Base-by-base conservation (phyloP, 345 rosid species). In the Populus simonii region DNA sequence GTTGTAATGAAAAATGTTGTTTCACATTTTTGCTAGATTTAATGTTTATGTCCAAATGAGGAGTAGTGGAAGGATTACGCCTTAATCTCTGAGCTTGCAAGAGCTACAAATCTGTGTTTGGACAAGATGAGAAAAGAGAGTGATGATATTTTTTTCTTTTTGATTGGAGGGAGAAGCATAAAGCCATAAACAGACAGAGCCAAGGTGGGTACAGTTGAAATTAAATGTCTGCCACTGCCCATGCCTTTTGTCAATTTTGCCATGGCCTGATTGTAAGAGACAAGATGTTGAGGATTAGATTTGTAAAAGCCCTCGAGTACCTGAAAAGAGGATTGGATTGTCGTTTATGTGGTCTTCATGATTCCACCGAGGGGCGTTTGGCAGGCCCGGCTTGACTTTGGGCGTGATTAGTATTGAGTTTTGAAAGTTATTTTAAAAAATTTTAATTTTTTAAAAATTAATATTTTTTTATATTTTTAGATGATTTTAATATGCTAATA, bases 161-260 rank as follows among this genome's bases (percentile, higher is more conserved):
- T 23, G 51, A 73, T 57, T 61, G 77, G 29, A 15, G 49, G 59
- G 39, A 66, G 20, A 22, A 43, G 68, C 51, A 39, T 72, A 33
- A 33, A 33, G 36, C 36, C 36, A 33, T 33, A 8, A 41, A 79
- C 29, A 39, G 77, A 73, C 45, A 55, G 45, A n/a, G 47, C 77
- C 61, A 79, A 67, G 67, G 55, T n/a, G 39, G 59, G 35, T 18
- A 47, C 76, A 55, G 73, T 72, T 66, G 81, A 25, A 73, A 78
- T 78, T 62, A 51, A 57, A 72, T 73, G 81, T 71, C 73, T 39
- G 77, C 41, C 66, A 47, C 39, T 75, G 62, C 49, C 61, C 49
- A 35, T 38, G 20, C 65, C 31, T 31, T 66, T 15, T n/a, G 33
- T 25, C 76, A 39, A 22, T 53, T 4, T 4, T 39, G 49, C 25